Conservation (phyloP, 192 early-diverging fungal genomes). For the Linnemannia elongata region DNA sequence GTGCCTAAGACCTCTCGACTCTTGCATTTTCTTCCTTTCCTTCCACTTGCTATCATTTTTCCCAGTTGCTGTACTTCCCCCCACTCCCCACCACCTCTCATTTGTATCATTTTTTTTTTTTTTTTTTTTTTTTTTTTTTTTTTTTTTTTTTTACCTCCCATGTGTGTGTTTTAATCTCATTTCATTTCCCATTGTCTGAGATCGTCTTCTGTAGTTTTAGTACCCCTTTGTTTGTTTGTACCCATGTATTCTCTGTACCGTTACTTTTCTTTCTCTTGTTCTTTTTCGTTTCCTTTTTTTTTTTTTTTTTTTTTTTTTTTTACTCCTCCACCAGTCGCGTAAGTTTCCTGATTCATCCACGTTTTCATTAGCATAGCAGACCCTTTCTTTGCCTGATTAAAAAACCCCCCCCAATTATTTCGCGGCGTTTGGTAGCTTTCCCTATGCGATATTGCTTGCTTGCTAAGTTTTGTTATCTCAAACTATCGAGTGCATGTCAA, state of each 20-base stretch:
- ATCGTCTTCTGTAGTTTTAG: neutral
- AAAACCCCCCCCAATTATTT: no score
- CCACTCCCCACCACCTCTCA: neutral
- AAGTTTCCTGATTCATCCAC: no score
- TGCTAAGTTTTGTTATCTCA: no score
- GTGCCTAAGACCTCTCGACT: neutral
- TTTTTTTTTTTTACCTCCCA: no score
- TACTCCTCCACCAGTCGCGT: no score
- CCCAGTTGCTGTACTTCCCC: neutral
- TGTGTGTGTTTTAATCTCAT: constrained; percentile 3
- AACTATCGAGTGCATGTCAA: no score
- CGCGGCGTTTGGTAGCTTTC: no score
- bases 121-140: no score
- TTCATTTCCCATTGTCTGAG: neutral
- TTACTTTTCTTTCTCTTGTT: neutral
- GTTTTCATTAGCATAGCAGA: no score
- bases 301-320: neutral
- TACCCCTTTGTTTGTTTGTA: constrained; percentile 6
- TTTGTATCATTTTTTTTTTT: neutral
- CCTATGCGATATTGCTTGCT: neutral
- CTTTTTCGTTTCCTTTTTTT: neutral
- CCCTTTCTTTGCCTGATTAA: no score
- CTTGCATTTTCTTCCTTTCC: neutral
- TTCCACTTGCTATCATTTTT: neutral
- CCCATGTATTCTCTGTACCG: constrained; percentile 2